A percentile compares a stretch with the other conserved stretches of the same genome.
These are phyloP conservation scores for Fusarium domesticum DNA, from an alignment of 2,329 filamentous ascomycete genomes.

Conservation along the genomic window DNA sequence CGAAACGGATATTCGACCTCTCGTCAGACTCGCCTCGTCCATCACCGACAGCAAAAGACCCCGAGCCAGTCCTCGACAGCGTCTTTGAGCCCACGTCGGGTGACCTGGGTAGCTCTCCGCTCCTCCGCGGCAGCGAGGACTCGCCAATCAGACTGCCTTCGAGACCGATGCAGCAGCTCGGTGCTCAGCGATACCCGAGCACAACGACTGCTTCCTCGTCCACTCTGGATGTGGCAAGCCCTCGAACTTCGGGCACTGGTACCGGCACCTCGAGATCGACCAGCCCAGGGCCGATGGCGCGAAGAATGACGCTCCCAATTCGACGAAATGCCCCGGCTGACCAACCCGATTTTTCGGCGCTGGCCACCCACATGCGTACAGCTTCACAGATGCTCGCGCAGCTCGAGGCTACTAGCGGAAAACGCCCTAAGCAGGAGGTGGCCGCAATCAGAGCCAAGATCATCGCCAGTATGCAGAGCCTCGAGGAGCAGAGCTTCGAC, in stretches of 20 bases:
- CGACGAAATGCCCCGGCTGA: constrained; percentile 57
- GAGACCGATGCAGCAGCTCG: constrained; percentile 32
- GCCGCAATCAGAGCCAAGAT: constrained; percentile 82
- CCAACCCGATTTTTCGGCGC: constrained; percentile 75
- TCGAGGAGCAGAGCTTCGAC: constrained; percentile 83
- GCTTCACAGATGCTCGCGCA: constrained; percentile 86
- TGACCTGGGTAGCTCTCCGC: constrained; percentile 70
- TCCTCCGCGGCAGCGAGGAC: constrained; percentile 59
- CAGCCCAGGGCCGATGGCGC: constrained; percentile 56
- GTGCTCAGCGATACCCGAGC: constrained; percentile 56
- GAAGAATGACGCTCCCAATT: constrained; percentile 59
- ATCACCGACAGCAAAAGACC: constrained; percentile 39
- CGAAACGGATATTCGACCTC: constrained; percentile 64
- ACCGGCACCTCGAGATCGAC: constrained; percentile 64
- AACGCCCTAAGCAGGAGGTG: constrained; percentile 75
- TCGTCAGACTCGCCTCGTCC: constrained; percentile 58
- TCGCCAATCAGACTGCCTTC: constrained; percentile 36
- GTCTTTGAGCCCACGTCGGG: constrained; percentile 81
- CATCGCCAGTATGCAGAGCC: constrained; percentile 83
- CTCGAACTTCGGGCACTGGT: constrained; percentile 67
- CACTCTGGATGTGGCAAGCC: constrained; percentile 59
- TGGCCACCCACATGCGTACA: constrained; percentile 84
- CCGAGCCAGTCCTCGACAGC: constrained; percentile 59
- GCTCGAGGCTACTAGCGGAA: constrained; percentile 74
- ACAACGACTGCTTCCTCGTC: constrained; percentile 59